Evolutionary conservation across 2,329 filamentous ascomycete genomes (phyloP).

Genomic region (Colletotrichum filicis): DNA sequence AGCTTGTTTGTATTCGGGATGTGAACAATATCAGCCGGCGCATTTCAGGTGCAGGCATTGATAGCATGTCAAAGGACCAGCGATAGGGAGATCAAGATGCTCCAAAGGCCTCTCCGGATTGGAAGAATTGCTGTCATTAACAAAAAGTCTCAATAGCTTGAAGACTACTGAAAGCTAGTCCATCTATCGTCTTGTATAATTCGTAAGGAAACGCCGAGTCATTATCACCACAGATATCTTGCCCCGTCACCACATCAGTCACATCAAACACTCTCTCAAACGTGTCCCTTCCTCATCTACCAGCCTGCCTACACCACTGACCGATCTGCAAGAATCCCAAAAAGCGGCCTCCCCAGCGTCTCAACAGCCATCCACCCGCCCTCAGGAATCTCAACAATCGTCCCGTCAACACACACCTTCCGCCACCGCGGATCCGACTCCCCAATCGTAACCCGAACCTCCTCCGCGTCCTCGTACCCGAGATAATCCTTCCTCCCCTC

Average conservation of each 20-base stretch:
- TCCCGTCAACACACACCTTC: conserved; percentile 91
- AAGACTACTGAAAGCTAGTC: neutral
- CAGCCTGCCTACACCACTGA: conserved; percentile 16
- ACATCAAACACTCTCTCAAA: neutral
- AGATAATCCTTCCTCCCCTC: conserved; percentile 65
- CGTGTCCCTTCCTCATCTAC: neutral
- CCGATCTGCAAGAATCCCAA: conserved; percentile 57
- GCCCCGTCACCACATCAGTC: neutral
- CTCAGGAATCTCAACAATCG: conserved; percentile 78
- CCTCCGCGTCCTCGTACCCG: conserved; percentile 76
- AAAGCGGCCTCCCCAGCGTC: conserved; percentile 54
- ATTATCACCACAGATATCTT: neutral
- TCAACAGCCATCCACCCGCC: conserved; percentile 78
- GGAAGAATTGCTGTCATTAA: no score
- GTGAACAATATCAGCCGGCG: no score
- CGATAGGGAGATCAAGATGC: no score
- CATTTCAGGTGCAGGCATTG: no score
- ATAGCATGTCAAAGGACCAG: no score
- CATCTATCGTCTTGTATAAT: neutral
- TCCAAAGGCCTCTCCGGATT: no score
- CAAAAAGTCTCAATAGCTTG: neutral
- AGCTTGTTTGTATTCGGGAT: no score
- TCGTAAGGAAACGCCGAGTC: neutral
- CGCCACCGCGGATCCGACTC: conserved; percentile 82
- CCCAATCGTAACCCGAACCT: conserved; percentile 71